Conservation (phyloP, 352 stramenopile species). For the Globisporangium iwayamae region DNA sequence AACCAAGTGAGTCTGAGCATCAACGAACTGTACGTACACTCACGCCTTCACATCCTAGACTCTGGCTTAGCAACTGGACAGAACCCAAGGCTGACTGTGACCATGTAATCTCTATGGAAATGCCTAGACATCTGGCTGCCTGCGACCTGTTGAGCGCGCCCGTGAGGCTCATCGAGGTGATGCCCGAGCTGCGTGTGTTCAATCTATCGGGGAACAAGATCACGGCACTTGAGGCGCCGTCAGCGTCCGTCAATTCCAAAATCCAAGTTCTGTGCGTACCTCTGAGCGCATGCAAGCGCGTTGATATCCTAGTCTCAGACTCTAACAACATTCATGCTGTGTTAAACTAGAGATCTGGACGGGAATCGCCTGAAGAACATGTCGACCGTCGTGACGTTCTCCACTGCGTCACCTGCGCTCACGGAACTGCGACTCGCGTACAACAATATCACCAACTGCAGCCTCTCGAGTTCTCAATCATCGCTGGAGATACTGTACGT, state of each 20-base stretch:
- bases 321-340: not conserved
- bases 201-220: conserved; percentile 24
- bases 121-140: conserved; percentile 15
- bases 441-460: conserved; percentile 20
- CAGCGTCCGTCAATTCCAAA: not conserved
- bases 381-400: conserved; percentile 11
- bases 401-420: not conserved
- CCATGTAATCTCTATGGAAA: not conserved
- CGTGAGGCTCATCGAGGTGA: conserved; percentile 1
- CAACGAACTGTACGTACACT: conserved; percentile 18
- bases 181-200: conserved; percentile 18
- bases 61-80: not conserved
- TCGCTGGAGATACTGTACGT: conserved; percentile 16
- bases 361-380: conserved; percentile 19
- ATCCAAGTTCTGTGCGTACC: conserved; percentile 15
- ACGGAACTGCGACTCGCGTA: conserved; percentile 19
- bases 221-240: conserved; percentile 4
- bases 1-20: conserved; percentile 18
- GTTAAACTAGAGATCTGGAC: conserved; percentile 16
- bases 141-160: conserved; percentile 15
- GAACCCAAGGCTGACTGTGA: not conserved
- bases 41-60: not conserved
- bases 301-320: not conserved
- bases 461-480: conserved; percentile 5
- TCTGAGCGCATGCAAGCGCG: not conserved